phyloP scores from a whole-genome alignment of 2,329 filamentous ascomycete genomes.

The Fusarium nodosum region DNA sequence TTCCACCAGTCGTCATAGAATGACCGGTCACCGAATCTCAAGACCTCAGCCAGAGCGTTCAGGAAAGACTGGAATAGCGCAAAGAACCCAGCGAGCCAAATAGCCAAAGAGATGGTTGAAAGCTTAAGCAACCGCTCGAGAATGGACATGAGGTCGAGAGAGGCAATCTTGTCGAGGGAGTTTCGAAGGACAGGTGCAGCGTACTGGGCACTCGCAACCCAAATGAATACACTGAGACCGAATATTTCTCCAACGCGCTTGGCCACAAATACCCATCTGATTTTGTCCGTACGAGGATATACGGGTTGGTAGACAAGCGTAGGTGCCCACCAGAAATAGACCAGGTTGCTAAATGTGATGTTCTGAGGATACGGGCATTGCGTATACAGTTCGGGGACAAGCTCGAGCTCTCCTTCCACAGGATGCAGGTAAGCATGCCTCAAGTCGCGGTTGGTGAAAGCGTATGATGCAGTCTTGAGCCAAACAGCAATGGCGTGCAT shows the following conservation, averaged over 20 bases:
- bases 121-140: conserved; percentile 93
- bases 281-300: conserved; percentile 85
- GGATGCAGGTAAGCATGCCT: conserved; percentile 91
- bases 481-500: conserved; percentile 95
- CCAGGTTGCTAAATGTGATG: conserved; percentile 87
- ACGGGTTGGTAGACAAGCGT: conserved; percentile 97
- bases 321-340: conserved; percentile 98
- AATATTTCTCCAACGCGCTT: conserved; percentile 86
- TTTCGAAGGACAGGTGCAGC: conserved; percentile 91
- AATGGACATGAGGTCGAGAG: conserved; percentile 84
- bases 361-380: conserved; percentile 90
- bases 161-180: conserved; percentile 87
- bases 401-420: conserved; percentile 72
- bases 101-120: conserved; percentile 92
- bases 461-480: conserved; percentile 96
- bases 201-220: conserved; percentile 95
- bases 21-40: conserved; percentile 89
- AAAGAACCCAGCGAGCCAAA: conserved; percentile 98
- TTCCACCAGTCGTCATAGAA: conserved; percentile 99
- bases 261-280: conserved; percentile 88
- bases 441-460: conserved; percentile 95
- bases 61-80: conserved; percentile 93
- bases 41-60: conserved; percentile 91
- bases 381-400: conserved; percentile 85
- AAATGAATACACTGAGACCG: conserved; percentile 88